phyloP scores from a whole-genome alignment of 2,329 filamentous ascomycete genomes.

The Aureobasidium leucospermi region DNA sequence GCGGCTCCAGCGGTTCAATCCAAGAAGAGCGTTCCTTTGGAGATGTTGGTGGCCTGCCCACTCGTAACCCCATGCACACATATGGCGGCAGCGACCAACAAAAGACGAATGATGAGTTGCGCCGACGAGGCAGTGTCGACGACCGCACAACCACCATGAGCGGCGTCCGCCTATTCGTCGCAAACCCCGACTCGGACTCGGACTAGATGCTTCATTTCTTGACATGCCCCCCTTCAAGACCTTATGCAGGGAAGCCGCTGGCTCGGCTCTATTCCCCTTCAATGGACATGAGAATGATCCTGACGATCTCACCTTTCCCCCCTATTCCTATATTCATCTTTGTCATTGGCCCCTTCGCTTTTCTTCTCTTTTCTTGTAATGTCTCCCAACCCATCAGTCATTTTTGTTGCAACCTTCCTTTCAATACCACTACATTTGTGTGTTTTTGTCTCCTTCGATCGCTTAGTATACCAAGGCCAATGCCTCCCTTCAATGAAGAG shows the following conservation, averaged over 20 bases:
- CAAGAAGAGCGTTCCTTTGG: conserved; percentile 47
- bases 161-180: conserved; percentile 67
- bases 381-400: not conserved
- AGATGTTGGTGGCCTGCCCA: conserved; percentile 43
- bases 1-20: conserved; percentile 30
- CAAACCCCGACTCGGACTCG: conserved; percentile 62
- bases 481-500: not conserved
- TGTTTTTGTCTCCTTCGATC: not conserved
- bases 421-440: conserved; percentile 8
- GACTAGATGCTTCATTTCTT: not conserved
- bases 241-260: not conserved
- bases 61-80: conserved; percentile 19
- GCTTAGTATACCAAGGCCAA: not conserved
- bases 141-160: conserved; percentile 70
- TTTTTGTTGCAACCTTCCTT: not conserved
- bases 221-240: not conserved
- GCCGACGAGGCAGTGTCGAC: conserved; percentile 72
- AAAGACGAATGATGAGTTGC: conserved; percentile 63
- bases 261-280: not conserved
- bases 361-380: not conserved
- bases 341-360: not conserved
- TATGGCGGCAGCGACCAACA: conserved; percentile 20
- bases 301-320: not conserved
- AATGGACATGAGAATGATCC: not conserved
- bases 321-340: not conserved